Evolutionary conservation across 768 basidiomycete genomes (phyloP).

Genomic region (Russula dissimulans): DNA sequence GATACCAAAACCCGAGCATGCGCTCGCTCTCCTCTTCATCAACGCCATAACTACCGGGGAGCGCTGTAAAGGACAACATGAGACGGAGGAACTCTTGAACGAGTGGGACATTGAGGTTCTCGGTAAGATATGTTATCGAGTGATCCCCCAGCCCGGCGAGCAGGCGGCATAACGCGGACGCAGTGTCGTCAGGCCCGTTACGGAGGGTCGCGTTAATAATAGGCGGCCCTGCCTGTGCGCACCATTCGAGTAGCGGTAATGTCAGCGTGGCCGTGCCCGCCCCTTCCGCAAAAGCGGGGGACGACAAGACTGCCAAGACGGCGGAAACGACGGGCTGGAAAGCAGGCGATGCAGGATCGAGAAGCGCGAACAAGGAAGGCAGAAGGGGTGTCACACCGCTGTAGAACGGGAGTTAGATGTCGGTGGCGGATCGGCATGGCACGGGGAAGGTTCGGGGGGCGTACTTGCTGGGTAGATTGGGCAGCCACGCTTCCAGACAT

Average conservation of each 20-base stretch:
- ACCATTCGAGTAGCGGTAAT: constrained; percentile 80
- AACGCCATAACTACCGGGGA: constrained; percentile 65
- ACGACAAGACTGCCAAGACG: constrained; percentile 60
- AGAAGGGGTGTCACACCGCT: constrained; percentile 69
- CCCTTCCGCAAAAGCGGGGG: constrained; percentile 64
- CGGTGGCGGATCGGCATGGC: background rate
- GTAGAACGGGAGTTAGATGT: background rate
- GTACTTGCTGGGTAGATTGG: constrained; percentile 57
- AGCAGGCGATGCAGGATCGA: constrained; percentile 26
- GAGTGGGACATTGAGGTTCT: constrained; percentile 48
- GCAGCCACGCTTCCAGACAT: constrained; percentile 80
- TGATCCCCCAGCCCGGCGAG: constrained; percentile 79
- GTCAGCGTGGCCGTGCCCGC: constrained; percentile 63
- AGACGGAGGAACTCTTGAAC: constrained; percentile 62
- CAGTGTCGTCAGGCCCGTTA: constrained; percentile 41
- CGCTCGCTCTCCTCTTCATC: constrained; percentile 87
- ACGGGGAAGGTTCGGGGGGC: constrained; percentile 18
- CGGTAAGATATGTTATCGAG: constrained; percentile 67
- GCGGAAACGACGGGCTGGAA: constrained; percentile 37
- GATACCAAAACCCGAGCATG: constrained; percentile 83
- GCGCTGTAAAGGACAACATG: constrained; percentile 62
- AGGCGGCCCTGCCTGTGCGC: constrained; percentile 42
- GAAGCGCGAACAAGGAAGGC: constrained; percentile 45
- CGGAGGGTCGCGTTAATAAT: constrained; percentile 28
- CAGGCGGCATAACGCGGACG: constrained; percentile 72